Conservation (phyloP, 129 eudicot genomes). For the Silybum marianum region DNA sequence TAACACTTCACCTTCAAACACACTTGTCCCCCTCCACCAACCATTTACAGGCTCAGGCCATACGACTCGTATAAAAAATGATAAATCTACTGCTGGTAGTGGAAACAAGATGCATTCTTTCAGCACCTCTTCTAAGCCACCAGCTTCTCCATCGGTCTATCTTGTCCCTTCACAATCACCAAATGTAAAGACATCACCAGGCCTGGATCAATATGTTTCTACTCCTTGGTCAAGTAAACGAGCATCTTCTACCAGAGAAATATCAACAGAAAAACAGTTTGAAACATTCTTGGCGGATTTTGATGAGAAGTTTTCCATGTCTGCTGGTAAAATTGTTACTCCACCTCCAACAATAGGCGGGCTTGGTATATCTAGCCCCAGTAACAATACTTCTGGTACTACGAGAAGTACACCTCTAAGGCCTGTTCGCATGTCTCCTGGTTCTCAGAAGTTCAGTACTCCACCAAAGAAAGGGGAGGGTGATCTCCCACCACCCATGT, state of each 20-base stretch:
- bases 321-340: conserved; percentile 79
- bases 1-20: conserved; percentile 53
- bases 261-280: conserved; percentile 72
- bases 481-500: conserved; percentile 93
- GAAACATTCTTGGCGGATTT: conserved; percentile 83
- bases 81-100: conserved; percentile 46
- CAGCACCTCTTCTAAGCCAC: conserved; percentile 66
- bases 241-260: conserved; percentile 59
- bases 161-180: conserved; percentile 62
- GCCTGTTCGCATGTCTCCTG: conserved; percentile 97
- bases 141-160: conserved; percentile 72
- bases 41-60: conserved; percentile 41
- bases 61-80: conserved; percentile 49
- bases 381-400: conserved; percentile 67
- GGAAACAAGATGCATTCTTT: conserved; percentile 55
- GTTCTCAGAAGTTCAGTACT: conserved; percentile 85
- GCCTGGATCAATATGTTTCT: conserved; percentile 47
- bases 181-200: conserved; percentile 58
- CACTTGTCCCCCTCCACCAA: conserved; percentile 81
- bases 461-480: conserved; percentile 95
- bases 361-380: conserved; percentile 72
- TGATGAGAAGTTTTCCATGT: conserved; percentile 72
- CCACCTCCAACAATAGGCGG: conserved; percentile 78
- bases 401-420: conserved; percentile 91
- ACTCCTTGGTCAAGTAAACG: conserved; percentile 93